phyloP scores from a whole-genome alignment of 352 stramenopile genomes.

The Pythium dissimile region DNA sequence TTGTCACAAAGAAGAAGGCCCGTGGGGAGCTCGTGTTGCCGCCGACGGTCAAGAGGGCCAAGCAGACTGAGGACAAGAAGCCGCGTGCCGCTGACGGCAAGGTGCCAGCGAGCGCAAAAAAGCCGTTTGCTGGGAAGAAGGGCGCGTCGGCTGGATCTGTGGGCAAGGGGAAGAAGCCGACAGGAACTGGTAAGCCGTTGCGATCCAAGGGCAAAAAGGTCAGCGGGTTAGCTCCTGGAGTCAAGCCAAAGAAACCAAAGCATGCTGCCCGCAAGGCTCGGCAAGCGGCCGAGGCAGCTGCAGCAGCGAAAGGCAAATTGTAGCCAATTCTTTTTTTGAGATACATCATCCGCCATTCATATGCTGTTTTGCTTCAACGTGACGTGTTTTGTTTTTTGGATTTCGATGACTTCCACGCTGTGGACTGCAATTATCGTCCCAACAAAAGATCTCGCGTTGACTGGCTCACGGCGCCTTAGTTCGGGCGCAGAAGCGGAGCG shows the following conservation, averaged over 20 bases:
- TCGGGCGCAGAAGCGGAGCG: conserved; percentile 29
- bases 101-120: conserved; percentile 10
- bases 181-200: neutral
- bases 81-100: conserved; percentile 6
- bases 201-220: conserved; percentile 27
- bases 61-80: neutral
- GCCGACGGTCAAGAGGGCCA: conserved; percentile 4
- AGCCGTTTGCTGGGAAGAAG: conserved; percentile 29
- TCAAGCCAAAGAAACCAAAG: conserved; percentile 67
- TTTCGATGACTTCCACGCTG: no score
- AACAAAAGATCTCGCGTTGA: neutral
- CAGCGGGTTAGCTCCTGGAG: conserved; percentile 23
- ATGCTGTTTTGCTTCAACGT: neutral
- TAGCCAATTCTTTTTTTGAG: conserved; percentile 10
- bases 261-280: conserved; percentile 62
- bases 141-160: conserved; percentile 2
- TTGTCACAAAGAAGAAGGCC: conserved; percentile 63
- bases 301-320: conserved; percentile 11
- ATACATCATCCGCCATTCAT: neutral
- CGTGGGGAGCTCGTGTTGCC: neutral
- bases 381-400: neutral
- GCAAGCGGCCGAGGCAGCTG: conserved; percentile 42
- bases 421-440: neutral
- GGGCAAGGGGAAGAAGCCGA: conserved; percentile 33
- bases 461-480: neutral